phyloP scores from a whole-genome alignment of 2,329 filamentous ascomycete genomes.

The Teratosphaeria viscida region DNA sequence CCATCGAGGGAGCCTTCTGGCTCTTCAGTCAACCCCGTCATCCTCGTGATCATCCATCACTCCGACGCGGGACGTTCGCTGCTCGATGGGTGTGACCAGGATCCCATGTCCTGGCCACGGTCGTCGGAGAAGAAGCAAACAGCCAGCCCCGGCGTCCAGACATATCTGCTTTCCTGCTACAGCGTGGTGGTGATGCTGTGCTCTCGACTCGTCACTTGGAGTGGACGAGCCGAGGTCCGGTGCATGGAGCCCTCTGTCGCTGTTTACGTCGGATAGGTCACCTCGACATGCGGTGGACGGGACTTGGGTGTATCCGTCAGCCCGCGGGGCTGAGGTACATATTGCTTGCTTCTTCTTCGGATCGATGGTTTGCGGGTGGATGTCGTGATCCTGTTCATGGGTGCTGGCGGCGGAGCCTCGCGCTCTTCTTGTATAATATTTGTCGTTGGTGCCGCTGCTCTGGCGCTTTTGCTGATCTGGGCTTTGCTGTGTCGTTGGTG shows the following conservation, averaged over 20 bases:
- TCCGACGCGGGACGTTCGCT: not conserved
- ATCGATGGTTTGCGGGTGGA: not conserved
- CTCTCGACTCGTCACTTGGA: not conserved
- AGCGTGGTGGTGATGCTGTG: not conserved
- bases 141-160: not conserved
- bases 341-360: not conserved
- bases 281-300: not conserved
- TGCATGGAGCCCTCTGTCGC: not conserved
- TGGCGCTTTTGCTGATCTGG: not conserved
- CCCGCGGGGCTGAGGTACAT: not conserved
- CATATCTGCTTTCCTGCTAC: not conserved
- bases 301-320: not conserved
- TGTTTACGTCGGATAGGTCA: not conserved
- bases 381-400: not conserved
- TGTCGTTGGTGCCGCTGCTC: not conserved
- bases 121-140: not conserved
- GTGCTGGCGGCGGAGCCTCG: not conserved
- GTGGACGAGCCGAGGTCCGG: not conserved
- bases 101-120: not conserved
- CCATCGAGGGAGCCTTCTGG: not conserved
- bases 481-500: not conserved
- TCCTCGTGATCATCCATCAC: too few relatives aligned
- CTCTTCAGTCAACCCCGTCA: not conserved
- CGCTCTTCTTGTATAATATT: not conserved
- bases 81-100: not conserved